phyloP scores from a whole-genome alignment of 1,139 yeast species.

The Sugiyamaella novakii region DNA sequence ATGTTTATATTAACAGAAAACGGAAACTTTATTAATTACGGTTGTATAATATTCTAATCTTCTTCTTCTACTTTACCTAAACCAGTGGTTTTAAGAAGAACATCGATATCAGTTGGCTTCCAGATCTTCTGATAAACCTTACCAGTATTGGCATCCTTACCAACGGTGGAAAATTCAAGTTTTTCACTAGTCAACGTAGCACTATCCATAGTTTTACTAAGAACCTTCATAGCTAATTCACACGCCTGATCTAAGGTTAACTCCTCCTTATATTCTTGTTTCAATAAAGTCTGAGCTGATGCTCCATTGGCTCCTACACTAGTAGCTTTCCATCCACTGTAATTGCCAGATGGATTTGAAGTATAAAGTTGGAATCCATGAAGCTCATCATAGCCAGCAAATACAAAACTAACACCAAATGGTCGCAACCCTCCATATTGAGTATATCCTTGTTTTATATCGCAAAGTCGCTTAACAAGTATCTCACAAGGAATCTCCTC shows the following conservation, averaged over 20 bases:
- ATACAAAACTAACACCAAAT: constrained; percentile 93
- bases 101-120: constrained; percentile 76
- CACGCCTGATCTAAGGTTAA: constrained; percentile 76
- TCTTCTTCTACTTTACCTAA: constrained; percentile 58
- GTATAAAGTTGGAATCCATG: constrained; percentile 91
- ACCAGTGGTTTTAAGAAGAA: constrained; percentile 71
- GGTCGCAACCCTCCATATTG: constrained; percentile 99
- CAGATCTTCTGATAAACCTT: constrained; percentile 71
- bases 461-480: constrained; percentile 85
- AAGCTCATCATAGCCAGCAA: constrained; percentile 93
- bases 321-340: constrained; percentile 98
- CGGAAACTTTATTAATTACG: too few relatives aligned
- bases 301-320: constrained; percentile 95
- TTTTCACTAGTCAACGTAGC: constrained; percentile 84
- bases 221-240: constrained; percentile 85
- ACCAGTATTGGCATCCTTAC: constrained; percentile 49
- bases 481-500: constrained; percentile 92
- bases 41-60: too few relatives aligned
- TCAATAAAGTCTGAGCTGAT: constrained; percentile 92
- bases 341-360: constrained; percentile 96
- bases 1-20: too few relatives aligned
- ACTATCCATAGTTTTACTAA: constrained; percentile 92
- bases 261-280: constrained; percentile 91
- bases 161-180: constrained; percentile 84
- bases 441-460: constrained; percentile 95